phyloP scores from a whole-genome alignment of 352 stramenopile species.

The Globisporangium sylvaticum region DNA sequence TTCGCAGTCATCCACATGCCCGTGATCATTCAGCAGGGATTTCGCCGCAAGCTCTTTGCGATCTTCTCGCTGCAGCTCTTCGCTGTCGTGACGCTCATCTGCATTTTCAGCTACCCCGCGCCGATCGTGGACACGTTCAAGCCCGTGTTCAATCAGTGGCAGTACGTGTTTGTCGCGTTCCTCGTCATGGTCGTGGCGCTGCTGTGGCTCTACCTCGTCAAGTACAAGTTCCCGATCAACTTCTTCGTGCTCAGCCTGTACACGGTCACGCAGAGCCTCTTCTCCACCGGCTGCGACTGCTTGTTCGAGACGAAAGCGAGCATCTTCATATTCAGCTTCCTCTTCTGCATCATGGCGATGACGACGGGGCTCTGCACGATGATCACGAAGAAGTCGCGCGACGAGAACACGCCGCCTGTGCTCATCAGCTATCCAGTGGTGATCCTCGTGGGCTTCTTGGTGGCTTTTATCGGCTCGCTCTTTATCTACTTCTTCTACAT shows the following conservation, averaged over 20 bases:
- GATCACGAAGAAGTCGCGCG: constrained; percentile 34
- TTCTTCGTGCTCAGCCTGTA: constrained; percentile 58
- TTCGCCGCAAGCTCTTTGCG: constrained; percentile 68
- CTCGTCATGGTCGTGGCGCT: constrained; percentile 48
- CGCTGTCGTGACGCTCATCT: constrained; percentile 39
- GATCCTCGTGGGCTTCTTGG: constrained; percentile 46
- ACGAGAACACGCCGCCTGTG: constrained; percentile 25
- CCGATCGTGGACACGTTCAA: constrained; percentile 27
- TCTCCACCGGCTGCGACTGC: constrained; percentile 52
- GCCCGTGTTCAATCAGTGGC: constrained; percentile 36
- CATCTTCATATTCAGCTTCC: constrained; percentile 62
- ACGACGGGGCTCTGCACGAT: constrained; percentile 54
- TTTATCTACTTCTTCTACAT: constrained; percentile 64
- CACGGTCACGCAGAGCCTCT: constrained; percentile 55
- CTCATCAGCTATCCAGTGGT: constrained; percentile 61
- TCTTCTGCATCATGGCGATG: constrained; percentile 59
- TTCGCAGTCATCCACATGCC: constrained; percentile 74
- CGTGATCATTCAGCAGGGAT: constrained; percentile 58
- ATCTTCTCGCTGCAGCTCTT: constrained; percentile 71
- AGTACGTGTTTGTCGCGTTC: constrained; percentile 52
- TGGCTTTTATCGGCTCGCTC: constrained; percentile 53
- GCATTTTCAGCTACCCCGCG: constrained; percentile 31
- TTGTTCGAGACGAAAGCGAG: constrained; percentile 55
- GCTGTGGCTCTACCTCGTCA: constrained; percentile 69
- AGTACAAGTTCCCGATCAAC: constrained; percentile 70